A percentile compares a stretch with the other conserved stretches of the same genome.
Conservation (phyloP, 2,329 filamentous ascomycete genomes). For the Tolypocladium cylindrosporum region DNA sequence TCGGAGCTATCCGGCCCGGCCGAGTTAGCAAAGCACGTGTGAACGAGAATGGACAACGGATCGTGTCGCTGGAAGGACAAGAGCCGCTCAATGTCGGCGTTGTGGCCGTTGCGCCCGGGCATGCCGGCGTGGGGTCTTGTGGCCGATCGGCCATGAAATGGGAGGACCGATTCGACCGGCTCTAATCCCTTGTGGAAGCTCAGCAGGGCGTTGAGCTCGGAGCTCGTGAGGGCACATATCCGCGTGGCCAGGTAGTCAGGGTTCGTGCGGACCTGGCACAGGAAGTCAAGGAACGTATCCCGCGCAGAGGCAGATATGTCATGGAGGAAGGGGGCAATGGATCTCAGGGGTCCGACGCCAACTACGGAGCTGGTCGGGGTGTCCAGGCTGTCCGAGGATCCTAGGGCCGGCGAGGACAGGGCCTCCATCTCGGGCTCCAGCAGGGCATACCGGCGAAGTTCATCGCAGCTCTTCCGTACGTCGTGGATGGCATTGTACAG, state of each 20-base stretch:
- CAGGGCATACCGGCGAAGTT: constrained; percentile 59
- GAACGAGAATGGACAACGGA: constrained; percentile 72
- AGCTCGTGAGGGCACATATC: constrained; percentile 62
- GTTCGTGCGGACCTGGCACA: constrained; percentile 75
- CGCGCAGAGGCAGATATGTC: constrained; percentile 68
- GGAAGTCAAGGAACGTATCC: constrained; percentile 66
- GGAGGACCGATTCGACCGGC: constrained; percentile 73
- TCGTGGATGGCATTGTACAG: constrained; percentile 72
- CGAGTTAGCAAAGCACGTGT: constrained; percentile 83
- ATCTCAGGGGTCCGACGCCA: constrained; percentile 24
- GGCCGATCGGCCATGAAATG: constrained; percentile 48
- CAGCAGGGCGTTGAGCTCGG: constrained; percentile 69
- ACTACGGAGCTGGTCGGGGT: constrained; percentile 32
- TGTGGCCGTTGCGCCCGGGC: constrained; percentile 37
- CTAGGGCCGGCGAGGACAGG: constrained; percentile 28
- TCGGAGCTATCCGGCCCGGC: constrained; percentile 73
- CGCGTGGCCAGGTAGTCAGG: constrained; percentile 79
- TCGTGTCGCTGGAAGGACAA: constrained; percentile 85
- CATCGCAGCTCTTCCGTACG: constrained; percentile 67
- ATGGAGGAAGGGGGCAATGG: constrained; percentile 50
- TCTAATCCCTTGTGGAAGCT: constrained; percentile 72
- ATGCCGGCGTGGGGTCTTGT: constrained; percentile 33
- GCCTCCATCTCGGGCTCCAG: constrained; percentile 63
- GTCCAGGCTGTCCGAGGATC: constrained; percentile 39
- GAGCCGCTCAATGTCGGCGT: constrained; percentile 64